Evolutionary conservation across 768 basidiomycete genomes (phyloP), one percentile per base, ranked within the genome.

Genomic region (Candolleomyces efflorescens): DNA sequence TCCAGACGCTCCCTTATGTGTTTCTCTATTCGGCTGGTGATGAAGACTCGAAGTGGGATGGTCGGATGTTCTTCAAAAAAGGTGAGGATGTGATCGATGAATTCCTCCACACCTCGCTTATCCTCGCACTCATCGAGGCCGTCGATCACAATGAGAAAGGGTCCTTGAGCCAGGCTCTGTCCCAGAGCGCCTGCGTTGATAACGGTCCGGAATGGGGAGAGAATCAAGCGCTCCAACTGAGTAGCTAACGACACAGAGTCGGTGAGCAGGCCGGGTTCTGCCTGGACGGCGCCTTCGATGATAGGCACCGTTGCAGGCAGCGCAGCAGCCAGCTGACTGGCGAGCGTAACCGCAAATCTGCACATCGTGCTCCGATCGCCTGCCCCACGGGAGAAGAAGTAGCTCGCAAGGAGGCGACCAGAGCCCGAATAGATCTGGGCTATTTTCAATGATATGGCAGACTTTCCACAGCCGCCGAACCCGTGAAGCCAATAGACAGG

Each of bases 121-220:
- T 48, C 55, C 13, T 48, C 37, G 20, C 45, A 37, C 17, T 56
- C 55, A 12, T 56, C 55, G 12, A 56, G 46, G 0, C 55, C 55
- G 24, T 56, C 55, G 37, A 56, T 49, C 13, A 49, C 38, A 22
- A 49, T 49, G 10, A 49, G 6, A 10, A 17, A 26, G 17, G 39
- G 48, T 3, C 46, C 32, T 7, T 39, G 12, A 12, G 41, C 23
- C 1, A 27, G 12, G 36, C 3, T 9, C 36, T 9, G 12, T 17
- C 17, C n/a, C 3, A n/a, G 10, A 32, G 32, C 32, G 17, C 6
- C 9, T 39, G 10, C 43, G 10, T 22, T n/a, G 10, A n/a, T 44
- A 15, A 44, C 32, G 23, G 39, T 3, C 6, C 15, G 11, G 38
- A 17, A n/a, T 26, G 55, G 17, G 5, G 27, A 13, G 17, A 22